Evolutionary conservation across 371 early-diverging fungal species (phyloP), one percentile per base, ranked within the genome.

Genomic region (Rhizomucor pusillus): DNA sequence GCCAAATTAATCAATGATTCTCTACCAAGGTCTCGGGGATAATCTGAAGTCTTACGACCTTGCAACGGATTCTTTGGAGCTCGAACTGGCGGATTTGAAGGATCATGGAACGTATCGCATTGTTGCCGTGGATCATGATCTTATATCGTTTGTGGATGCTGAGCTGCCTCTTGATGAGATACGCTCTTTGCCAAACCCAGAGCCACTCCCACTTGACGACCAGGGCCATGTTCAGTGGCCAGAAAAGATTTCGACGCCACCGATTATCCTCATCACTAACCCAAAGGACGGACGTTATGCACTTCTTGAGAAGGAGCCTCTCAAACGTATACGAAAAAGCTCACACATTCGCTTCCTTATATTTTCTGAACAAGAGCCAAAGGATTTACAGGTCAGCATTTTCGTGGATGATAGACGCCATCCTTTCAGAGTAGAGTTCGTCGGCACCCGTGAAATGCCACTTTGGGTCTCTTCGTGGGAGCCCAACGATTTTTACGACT

Each of bases 61-160:
- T 13, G 56, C 50, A 29, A 77, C 77, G 2, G 75, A 82, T 53
- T 82, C 84, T 50, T 69, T 91, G 50, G 93, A 93, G 59, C 73
- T 94, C 18, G 94, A 94, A 69, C 67, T 95, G 11, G 89, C 85
- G 35, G 95, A 95, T 50, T 77, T 95, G 77, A 95, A 94, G 67
- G 79, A 82, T 35, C 86, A 93, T 62, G 92, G 84, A 1, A 56
- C 81, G 22, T 93, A 86, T 60, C 75, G 95, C 36, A 84, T 95
- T 33, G 80, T 91, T 23, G 91, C 90, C 0, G 82, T 95, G 3
- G 95, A 95, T 59, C 73, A 94, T 56, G 94, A 94, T 59, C 51
- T 93, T 47, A 79, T 95, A 20, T 86, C 90, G 3, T 92, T 94
- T 72, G 68, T 77, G 3, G 95, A 95, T 59, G 66, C 82, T 14